Percentiles rank a stretch among this genome's conserved stretches.
Conservation (phyloP, 148 eudicot species). For the Chenopodium formosanum region DNA sequence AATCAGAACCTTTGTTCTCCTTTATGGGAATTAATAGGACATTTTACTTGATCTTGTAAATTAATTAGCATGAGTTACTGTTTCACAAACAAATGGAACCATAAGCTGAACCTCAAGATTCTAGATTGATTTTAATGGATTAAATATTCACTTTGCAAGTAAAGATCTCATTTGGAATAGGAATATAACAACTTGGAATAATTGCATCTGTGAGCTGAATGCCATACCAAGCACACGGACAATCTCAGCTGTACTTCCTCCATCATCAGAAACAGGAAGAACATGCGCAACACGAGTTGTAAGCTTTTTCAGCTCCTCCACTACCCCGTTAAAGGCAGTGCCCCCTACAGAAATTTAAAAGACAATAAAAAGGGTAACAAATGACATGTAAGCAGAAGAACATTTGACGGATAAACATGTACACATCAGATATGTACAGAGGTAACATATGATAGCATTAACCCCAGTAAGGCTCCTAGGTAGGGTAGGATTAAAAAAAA, state of each 20-base stretch:
- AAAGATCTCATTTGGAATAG: background rate
- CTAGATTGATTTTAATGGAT: background rate
- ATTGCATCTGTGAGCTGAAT: slow-evolving; percentile 16
- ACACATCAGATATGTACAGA: background rate
- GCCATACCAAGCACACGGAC: slow-evolving; percentile 92
- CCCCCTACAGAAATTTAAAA: slow-evolving; percentile 57
- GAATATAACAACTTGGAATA: background rate
- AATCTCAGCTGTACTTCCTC: slow-evolving; percentile 98
- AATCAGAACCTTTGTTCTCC: background rate
- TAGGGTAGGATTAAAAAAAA: too few relatives aligned
- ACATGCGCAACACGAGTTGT: slow-evolving; percentile 90
- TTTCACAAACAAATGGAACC: background rate
- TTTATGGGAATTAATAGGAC: background rate
- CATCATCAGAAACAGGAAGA: slow-evolving; percentile 99
- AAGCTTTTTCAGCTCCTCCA: slow-evolving; percentile 89
- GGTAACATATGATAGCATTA: background rate
- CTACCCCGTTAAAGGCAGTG: slow-evolving; percentile 95
- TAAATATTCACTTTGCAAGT: background rate
- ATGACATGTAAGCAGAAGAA: background rate
- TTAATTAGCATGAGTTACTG: background rate
- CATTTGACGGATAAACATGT: background rate
- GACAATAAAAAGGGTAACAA: background rate
- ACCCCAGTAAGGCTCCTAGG: background rate
- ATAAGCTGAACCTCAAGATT: background rate
- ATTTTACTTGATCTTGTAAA: background rate